Base-by-base conservation (phyloP, 495 filamentous ascomycete genomes). In the Aspergillus kassunensis region DNA sequence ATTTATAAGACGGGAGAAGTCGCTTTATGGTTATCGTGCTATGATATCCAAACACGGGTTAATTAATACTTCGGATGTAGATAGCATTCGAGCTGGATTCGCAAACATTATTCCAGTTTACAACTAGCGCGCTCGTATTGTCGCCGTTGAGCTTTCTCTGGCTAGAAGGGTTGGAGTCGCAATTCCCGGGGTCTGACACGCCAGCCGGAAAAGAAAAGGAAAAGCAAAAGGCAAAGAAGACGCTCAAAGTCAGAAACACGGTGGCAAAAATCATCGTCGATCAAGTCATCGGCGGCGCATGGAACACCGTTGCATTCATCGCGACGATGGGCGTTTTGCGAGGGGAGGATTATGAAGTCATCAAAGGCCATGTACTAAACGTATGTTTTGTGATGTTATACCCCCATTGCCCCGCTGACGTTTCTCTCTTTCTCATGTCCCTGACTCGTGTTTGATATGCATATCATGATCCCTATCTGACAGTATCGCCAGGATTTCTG, bases 111-210 rank as follows among this genome's bases (percentile, higher is more conserved):
- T 69, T 88, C 55, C 86, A 90, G 53, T 95, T 93, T 65, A 71
- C 85, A 36, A 57, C 91, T 29, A 95, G 82, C 66, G 74, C 83
- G 10, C 58, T 88, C 18, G 55, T 95, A 44, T 81, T 73, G 50
- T 83, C 83, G 6, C 91, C 91, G 1, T 81, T 87, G 24, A 91
- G 90, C 64, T 88, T 87, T 61, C 65, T 90, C 49, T 96, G 89
- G 89, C 86, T 86, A 54, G 69, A 67, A 30, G 74, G 62, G 19
- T 68, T 84, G 27, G 80, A 84, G 56, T 53, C 64, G 7, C 50
- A 45, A 5, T 80, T 80, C 52, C 80, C 80, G 0, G 75, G 72
- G 21, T 69, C 71, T 39, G 40, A 43, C 7, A 9, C 9, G 33
- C 6, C 24, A 21, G 1, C 24, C 58, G 31, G 34, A n/a, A 37